Percentiles rank a stretch among this genome's conserved stretches.
Conservation (phyloP, 371 early-diverging fungal species). For the Encephalitozoon cuniculi region DNA sequence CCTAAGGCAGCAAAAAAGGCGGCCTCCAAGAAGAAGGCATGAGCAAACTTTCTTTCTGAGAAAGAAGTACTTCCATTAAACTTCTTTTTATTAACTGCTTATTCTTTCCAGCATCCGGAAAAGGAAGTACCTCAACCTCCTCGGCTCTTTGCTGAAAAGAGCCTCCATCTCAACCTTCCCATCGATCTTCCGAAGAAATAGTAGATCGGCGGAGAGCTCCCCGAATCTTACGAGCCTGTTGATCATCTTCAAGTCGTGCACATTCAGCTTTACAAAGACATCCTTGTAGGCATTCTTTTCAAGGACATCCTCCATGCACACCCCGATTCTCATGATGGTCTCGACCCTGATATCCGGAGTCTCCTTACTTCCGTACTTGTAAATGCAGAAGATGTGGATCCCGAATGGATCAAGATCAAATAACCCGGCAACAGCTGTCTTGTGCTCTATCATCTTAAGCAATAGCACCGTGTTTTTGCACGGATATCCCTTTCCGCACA, state of each 20-base stretch:
- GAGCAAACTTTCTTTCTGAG: neutral
- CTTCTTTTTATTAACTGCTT: neutral
- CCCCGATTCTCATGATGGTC: constrained; percentile 36
- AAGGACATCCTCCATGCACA: constrained; percentile 32
- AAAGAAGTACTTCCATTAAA: neutral
- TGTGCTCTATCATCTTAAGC: constrained; percentile 33
- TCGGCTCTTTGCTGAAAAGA: neutral
- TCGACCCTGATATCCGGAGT: constrained; percentile 15
- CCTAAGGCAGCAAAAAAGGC: neutral
- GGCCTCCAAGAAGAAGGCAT: neutral
- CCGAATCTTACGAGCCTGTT: neutral
- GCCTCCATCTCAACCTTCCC: constrained; percentile 44
- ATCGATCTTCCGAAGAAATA: constrained; percentile 23
- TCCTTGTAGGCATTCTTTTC: constrained; percentile 6
- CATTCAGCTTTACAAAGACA: constrained; percentile 2
- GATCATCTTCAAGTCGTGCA: constrained; percentile 17
- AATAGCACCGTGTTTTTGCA: constrained; percentile 55
- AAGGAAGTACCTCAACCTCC: neutral
- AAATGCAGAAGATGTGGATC: constrained; percentile 51
- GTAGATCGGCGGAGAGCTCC: neutral
- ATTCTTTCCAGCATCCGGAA: neutral
- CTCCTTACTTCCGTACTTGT: constrained; percentile 37
- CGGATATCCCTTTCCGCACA: constrained; percentile 61
- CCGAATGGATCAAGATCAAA: constrained; percentile 61
- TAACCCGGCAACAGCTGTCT: constrained; percentile 39